A percentile compares a stretch with the other conserved stretches of the same genome.
These are phyloP conservation scores for Debaryomycetaceae sp. DNA, from an alignment of 1,139 yeast genomes.

Conservation along the genomic window DNA sequence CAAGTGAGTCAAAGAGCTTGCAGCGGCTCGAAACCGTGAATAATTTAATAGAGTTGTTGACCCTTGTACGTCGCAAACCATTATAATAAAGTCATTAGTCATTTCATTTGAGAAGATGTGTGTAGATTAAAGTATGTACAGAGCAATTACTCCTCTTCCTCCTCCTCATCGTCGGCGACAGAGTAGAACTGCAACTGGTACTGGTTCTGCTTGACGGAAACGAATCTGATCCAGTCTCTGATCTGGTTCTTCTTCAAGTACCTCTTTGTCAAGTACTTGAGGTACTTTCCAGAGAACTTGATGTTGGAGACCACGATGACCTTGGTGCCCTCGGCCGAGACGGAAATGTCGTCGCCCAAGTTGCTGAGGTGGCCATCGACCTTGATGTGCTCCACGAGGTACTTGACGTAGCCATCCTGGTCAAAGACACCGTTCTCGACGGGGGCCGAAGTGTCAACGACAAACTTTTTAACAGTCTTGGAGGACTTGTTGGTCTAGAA, in stretches of 20 bases:
- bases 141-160: conserved; percentile 43
- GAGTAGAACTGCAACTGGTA: conserved; percentile 99
- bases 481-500: conserved; percentile 69
- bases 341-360: conserved; percentile 92
- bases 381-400: conserved; percentile 98
- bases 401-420: conserved; percentile 96
- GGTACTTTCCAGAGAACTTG: conserved; percentile 99
- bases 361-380: conserved; percentile 94
- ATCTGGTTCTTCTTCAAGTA: conserved; percentile 99
- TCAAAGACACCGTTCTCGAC: conserved; percentile 96
- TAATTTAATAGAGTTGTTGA: conserved; percentile 1
- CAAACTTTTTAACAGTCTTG: conserved; percentile 77
- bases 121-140: background rate
- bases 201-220: conserved; percentile 89
- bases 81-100: too few species aligned
- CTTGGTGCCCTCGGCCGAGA: conserved; percentile 65
- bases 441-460: conserved; percentile 96
- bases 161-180: conserved; percentile 92
- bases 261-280: conserved; percentile 98
- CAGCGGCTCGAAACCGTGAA: conserved; percentile 1
- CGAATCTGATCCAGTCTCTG: conserved; percentile 99
- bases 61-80: too few species aligned
- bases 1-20: too few species aligned
- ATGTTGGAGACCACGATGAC: conserved; percentile 84
- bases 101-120: too few species aligned